Base-by-base conservation (phyloP, 306 rosid species). In the Vigna hirtella region DNA sequence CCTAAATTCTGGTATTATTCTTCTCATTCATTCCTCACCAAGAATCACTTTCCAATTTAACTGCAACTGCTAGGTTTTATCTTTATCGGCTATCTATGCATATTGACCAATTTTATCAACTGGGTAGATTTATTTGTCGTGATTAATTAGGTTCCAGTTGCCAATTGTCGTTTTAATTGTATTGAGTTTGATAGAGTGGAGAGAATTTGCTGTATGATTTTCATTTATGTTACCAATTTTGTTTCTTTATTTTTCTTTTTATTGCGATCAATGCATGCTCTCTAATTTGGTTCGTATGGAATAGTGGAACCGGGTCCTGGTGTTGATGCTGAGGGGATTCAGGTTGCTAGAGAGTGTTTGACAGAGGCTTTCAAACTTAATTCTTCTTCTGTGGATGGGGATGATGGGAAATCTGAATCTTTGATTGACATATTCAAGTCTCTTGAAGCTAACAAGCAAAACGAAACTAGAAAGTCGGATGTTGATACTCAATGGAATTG, bases 331-430 rank as follows among this genome's bases (percentile, higher is more conserved):
- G 98, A 94, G 74, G 94, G 95, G 74, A 80, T 94, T 80, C 95
- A 92, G 81, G 96, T 94, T 79, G 97, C 89, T 15, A 88, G 70
- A 74, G 97, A 92, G 87, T 92, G 97, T 78, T 83, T 94, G 85
- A 70, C 75, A 3, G 95, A 90, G 81, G 95, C 81, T 8, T 94
- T 94, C 79, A 86, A 84, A 69, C 85, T 92, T n/a, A 74, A 82
- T 59, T 78, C 88, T 2, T 77, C 78, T 66, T 40, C 82, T 62
- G 68, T 70, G 18, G 57, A 18, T 70, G 87, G 72, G 50, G 88
- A 84, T 45, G 67, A 49, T 65, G 77, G 67, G 22, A 73, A 77
- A 70, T 76, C 87, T 7, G 82, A 82, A 78, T 90, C 86, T 13
- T 74, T 94, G 81, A 82, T 92, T 59, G 91, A 89, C 69, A 83